phyloP scores from a whole-genome alignment of 2,329 filamentous ascomycete species.

The Curvularia sp. region DNA sequence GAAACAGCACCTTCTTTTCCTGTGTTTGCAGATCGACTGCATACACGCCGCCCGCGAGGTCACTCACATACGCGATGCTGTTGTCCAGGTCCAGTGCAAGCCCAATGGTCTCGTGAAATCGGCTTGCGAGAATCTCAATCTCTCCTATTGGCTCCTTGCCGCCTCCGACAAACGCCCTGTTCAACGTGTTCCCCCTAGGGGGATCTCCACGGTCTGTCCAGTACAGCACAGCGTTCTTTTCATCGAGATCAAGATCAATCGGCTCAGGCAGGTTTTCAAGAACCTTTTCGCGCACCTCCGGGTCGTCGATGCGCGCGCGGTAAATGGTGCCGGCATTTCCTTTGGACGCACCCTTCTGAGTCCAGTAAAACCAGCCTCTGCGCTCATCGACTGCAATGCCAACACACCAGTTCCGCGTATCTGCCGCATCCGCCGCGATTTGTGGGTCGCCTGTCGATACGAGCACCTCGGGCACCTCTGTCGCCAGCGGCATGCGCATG shows the following conservation, averaged over 20 bases:
- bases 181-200: background rate
- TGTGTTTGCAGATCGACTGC: constrained; percentile 1
- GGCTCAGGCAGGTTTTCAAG: background rate
- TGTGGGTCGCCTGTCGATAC: background rate
- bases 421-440: background rate
- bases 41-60: background rate
- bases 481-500: constrained; percentile 3
- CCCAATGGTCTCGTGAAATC: constrained; percentile 1
- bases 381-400: constrained; percentile 2
- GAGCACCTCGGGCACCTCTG: background rate
- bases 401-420: constrained; percentile 1
- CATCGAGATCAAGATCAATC: background rate
- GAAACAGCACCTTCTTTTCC: constrained; percentile 2
- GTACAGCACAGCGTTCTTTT: background rate
- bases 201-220: constrained; percentile 5
- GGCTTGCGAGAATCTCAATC: background rate
- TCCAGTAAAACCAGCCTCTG: constrained; percentile 2
- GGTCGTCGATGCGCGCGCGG: background rate
- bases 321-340: constrained; percentile 1
- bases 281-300: background rate
- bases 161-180: background rate
- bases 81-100: background rate
- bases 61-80: background rate
- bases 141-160: background rate
- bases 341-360: constrained; percentile 1